Conservation (phyloP, 495 filamentous ascomycete genomes). For the Talaromyces thailandensis region DNA sequence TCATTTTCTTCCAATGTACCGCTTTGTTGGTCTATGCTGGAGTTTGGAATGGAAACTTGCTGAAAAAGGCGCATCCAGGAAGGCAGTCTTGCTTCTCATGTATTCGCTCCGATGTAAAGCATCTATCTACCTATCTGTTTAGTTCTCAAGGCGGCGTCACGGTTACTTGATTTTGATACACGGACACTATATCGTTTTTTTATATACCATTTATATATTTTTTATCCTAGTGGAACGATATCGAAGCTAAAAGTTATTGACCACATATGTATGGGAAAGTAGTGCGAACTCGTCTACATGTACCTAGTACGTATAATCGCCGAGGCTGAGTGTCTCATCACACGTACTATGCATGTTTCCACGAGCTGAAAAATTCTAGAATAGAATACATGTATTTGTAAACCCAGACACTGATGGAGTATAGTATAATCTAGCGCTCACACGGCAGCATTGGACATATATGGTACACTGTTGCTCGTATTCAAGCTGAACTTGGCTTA, state of each 20-base stretch:
- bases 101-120: neutral
- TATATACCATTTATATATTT: neutral
- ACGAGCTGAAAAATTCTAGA: neutral
- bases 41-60: neutral
- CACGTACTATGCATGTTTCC: too few relatives aligned
- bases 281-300: neutral
- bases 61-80: constrained; percentile 2
- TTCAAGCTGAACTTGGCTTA: too few relatives aligned
- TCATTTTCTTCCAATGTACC: too few relatives aligned
- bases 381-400: neutral
- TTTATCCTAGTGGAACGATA: neutral
- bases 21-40: too few relatives aligned
- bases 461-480: too few relatives aligned
- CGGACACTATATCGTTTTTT: neutral
- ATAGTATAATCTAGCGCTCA: neutral
- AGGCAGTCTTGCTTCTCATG: neutral
- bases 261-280: neutral
- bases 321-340: too few relatives aligned
- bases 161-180: neutral
- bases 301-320: too few relatives aligned
- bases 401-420: neutral
- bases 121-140: neutral
- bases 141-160: neutral
- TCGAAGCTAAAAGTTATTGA: neutral
- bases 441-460: too few relatives aligned